Evolutionary conservation across 306 rosid genomes (phyloP).

Genomic region (Begonia fuchsioides): DNA sequence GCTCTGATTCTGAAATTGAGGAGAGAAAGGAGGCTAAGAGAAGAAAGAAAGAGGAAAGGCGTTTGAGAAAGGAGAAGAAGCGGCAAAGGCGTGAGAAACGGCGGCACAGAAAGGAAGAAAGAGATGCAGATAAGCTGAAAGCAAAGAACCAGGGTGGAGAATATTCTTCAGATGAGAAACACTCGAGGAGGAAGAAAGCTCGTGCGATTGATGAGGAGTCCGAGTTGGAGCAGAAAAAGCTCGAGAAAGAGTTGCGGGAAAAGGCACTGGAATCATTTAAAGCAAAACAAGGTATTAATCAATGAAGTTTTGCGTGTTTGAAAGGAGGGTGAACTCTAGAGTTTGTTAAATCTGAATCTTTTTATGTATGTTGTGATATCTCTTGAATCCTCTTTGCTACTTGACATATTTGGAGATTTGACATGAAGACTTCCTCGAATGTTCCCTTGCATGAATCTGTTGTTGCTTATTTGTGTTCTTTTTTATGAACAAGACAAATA

Average conservation of each 20-base stretch:
- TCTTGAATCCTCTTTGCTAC: conserved; percentile 6
- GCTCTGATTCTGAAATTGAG: conserved; percentile 63
- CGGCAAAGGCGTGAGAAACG: conserved; percentile 70
- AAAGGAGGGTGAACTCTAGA: conserved; percentile 1
- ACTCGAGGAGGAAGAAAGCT: conserved; percentile 27
- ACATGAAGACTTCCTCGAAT: conserved; percentile 39
- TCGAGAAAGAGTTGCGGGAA: conserved; percentile 79
- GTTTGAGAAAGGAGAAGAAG: conserved; percentile 70
- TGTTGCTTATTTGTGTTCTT: too few species aligned
- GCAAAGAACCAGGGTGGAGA: conserved; percentile 38
- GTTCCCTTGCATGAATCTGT: conserved; percentile 30
- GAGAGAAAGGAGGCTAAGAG: conserved; percentile 64
- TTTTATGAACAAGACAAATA: too few species aligned
- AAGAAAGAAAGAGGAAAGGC: conserved; percentile 78
- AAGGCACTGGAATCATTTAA: conserved; percentile 86
- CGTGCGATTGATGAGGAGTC: conserved; percentile 37
- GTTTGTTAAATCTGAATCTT: conserved; percentile 7
- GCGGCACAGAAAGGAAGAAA: conserved; percentile 56
- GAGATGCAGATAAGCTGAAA: conserved; percentile 66
- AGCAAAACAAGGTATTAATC: conserved; percentile 35
- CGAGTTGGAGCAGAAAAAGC: conserved; percentile 45
- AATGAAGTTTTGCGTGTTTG: conserved; percentile 14
- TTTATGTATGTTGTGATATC: conserved; percentile 16
- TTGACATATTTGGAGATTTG: conserved; percentile 14
- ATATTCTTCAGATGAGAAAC: conserved; percentile 39